A percentile compares a stretch with the other conserved stretches of the same genome.
Conservation (phyloP, 2,329 filamentous ascomycete species). For the Calonectria hongkongensis region DNA sequence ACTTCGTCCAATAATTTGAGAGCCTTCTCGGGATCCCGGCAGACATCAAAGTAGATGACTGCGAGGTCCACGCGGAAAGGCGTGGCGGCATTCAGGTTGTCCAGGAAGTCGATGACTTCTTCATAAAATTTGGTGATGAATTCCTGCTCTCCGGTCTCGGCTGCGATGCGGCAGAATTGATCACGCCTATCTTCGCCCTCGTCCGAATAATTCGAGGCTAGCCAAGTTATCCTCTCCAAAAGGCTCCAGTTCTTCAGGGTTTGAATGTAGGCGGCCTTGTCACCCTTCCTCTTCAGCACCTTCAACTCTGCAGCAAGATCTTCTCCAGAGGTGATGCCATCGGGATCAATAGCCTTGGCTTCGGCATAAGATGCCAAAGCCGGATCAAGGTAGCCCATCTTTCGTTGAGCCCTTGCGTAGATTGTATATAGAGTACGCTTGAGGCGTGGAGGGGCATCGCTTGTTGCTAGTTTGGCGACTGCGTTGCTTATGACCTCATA, state of each 20-base stretch:
- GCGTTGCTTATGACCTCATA: neutral
- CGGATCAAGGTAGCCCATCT: neutral
- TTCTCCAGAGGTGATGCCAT: conserved; percentile 43
- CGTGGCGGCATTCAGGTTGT: conserved; percentile 52
- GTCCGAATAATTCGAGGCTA: conserved; percentile 49
- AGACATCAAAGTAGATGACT: conserved; percentile 42
- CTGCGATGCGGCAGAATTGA: conserved; percentile 47
- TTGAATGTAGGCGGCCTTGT: conserved; percentile 41
- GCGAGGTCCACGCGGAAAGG: conserved; percentile 51
- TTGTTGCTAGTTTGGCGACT: neutral
- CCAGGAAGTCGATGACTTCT: conserved; percentile 50
- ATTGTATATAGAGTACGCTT: neutral
- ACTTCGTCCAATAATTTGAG: conserved; percentile 48
- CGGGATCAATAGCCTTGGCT: conserved; percentile 23
- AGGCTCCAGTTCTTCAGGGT: conserved; percentile 52
- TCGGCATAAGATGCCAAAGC: neutral
- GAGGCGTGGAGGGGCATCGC: neutral
- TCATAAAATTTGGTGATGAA: conserved; percentile 52
- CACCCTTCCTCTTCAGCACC: conserved; percentile 39
- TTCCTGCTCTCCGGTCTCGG: conserved; percentile 42
- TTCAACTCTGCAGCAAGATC: conserved; percentile 49
- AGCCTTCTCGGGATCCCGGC: conserved; percentile 41
- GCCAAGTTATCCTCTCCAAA: conserved; percentile 54
- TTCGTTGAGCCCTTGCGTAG: neutral
- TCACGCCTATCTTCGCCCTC: too few species aligned